Percentiles rank a stretch among this genome's conserved stretches.
These are phyloP conservation scores for Glaciozyma martinii DNA, from an alignment of 768 basidiomycete species.

Conservation along the genomic window DNA sequence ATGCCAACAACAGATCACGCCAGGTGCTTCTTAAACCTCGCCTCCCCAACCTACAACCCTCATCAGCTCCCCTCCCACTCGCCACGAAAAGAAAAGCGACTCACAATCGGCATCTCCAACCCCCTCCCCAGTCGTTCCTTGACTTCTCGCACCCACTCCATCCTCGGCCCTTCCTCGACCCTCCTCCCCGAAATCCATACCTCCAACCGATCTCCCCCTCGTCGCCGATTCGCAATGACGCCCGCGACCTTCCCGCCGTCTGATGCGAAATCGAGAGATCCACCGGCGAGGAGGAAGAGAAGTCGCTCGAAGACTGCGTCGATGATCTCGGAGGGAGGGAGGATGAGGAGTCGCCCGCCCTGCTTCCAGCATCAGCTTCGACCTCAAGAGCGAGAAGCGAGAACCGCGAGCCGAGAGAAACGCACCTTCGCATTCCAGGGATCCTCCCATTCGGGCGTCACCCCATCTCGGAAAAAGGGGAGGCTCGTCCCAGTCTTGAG, in stretches of 20 bases:
- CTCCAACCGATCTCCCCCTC: slow-evolving; percentile 22
- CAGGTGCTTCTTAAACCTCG: background rate
- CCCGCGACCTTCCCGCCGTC: slow-evolving; percentile 19
- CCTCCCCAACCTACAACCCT: background rate
- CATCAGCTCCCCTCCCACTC: background rate
- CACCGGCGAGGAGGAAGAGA: slow-evolving; percentile 26
- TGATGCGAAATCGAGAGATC: slow-evolving; percentile 13
- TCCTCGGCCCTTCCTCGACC: slow-evolving; percentile 8
- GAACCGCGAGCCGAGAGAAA: no score
- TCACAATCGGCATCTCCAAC: slow-evolving; percentile 13
- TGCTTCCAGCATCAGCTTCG: background rate
- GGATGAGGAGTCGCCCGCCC: slow-evolving; percentile 26
- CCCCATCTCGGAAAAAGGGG: slow-evolving; percentile 22
- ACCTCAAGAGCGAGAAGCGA: no score
- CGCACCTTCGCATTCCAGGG: slow-evolving; percentile 26
- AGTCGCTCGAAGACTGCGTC: slow-evolving; percentile 28
- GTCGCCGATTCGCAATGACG: slow-evolving; percentile 21
- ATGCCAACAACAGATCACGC: background rate
- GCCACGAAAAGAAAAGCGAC: background rate
- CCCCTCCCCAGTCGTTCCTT: slow-evolving; percentile 14
- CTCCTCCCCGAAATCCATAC: slow-evolving; percentile 21
- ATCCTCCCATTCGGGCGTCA: slow-evolving; percentile 27
- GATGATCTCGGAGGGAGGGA: slow-evolving; percentile 8
- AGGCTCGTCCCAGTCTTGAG: slow-evolving; percentile 15
- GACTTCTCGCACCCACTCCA: slow-evolving; percentile 18